phyloP scores from a whole-genome alignment of 2,329 filamentous ascomycete species.

The Fusarium subtropicale region DNA sequence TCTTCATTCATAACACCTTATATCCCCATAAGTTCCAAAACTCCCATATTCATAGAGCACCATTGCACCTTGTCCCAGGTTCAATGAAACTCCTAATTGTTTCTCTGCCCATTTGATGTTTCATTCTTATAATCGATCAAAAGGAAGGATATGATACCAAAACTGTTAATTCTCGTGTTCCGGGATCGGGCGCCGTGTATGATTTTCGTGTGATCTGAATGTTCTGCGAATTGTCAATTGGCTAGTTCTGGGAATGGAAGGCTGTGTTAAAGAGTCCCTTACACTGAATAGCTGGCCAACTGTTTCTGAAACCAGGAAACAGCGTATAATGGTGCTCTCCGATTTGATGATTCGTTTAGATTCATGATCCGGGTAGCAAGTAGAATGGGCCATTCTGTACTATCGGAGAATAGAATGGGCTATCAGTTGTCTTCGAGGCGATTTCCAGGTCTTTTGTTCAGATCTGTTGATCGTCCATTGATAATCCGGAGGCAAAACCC shows the following conservation, averaged over 20 bases:
- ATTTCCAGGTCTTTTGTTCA: constrained; percentile 18
- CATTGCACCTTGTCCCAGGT: constrained; percentile 28
- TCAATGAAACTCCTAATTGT: constrained; percentile 25
- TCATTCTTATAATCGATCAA: constrained; percentile 7
- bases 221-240: constrained; percentile 5
- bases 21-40: constrained; percentile 18
- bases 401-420: not conserved
- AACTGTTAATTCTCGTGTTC: constrained; percentile 10
- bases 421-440: not conserved
- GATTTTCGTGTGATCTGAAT: not conserved
- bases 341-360: not conserved
- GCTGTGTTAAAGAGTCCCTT: not conserved
- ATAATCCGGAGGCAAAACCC: constrained; percentile 41
- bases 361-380: not conserved
- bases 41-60: constrained; percentile 16
- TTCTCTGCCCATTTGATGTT: not conserved
- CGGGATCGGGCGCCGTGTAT: not conserved
- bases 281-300: not conserved
- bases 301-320: not conserved
- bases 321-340: not conserved
- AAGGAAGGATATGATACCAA: constrained; percentile 19
- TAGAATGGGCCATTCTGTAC: not conserved
- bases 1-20: constrained; percentile 24
- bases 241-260: not conserved
- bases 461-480: constrained; percentile 44